Evolutionary conservation across 306 rosid species (phyloP).

Genomic region (Cicer bijugum): DNA sequence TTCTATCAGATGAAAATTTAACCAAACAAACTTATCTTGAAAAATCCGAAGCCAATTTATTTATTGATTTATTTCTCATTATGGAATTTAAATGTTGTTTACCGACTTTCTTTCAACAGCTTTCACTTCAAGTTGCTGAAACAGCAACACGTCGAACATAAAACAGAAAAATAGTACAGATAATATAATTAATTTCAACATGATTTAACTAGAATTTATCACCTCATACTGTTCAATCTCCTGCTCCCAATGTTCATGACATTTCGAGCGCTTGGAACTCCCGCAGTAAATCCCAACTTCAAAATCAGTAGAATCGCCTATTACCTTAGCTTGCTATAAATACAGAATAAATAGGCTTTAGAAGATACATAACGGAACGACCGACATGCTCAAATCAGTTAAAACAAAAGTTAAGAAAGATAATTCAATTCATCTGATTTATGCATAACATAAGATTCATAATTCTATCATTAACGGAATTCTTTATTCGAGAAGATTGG

Average conservation of each 20-base stretch:
- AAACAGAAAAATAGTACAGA: constrained; percentile 14
- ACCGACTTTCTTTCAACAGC: constrained; percentile 12
- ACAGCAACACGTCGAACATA: not conserved
- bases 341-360: constrained; percentile 39
- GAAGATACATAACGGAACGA: constrained; percentile 21
- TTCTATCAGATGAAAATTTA: constrained; percentile 10
- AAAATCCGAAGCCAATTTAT: constrained; percentile 14
- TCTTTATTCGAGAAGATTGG: constrained; percentile 10
- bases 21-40: not conserved
- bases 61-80: not conserved
- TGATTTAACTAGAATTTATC: constrained; percentile 39
- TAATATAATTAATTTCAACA: constrained; percentile 29
- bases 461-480: constrained; percentile 18
- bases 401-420: constrained; percentile 29
- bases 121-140: constrained; percentile 5
- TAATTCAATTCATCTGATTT: constrained; percentile 25
- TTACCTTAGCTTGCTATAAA: constrained; percentile 82
- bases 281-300: constrained; percentile 74
- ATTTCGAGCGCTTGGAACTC: constrained; percentile 62
- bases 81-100: constrained; percentile 14
- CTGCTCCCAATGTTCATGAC: constrained; percentile 67
- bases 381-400: not conserved
- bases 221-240: constrained; percentile 84
- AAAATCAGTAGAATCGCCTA: constrained; percentile 76
- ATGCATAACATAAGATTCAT: constrained; percentile 12